Evolutionary conservation across 768 basidiomycete species (phyloP).

Genomic region (Termitomyces sp.): DNA sequence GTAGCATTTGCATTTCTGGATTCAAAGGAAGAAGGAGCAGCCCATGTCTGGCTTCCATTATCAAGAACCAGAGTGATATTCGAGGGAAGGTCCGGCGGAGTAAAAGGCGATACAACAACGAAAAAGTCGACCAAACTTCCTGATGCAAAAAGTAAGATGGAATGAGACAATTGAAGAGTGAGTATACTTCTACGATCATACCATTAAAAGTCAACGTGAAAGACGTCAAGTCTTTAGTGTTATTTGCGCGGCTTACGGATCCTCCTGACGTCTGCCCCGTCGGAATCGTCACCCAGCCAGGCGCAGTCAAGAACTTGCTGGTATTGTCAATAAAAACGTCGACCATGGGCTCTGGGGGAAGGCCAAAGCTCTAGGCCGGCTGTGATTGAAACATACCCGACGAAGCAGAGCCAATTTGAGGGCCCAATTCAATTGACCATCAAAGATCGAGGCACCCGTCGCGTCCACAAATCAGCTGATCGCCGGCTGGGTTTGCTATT

Average conservation of each 20-base stretch:
- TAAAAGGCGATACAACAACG: neutral
- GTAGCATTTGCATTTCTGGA: neutral
- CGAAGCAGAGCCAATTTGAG: too few species aligned
- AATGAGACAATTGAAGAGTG: neutral
- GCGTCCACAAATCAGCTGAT: too few species aligned
- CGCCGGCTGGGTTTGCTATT: too few species aligned
- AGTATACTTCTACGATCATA: neutral
- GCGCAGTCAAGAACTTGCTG: neutral
- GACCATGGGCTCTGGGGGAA: neutral
- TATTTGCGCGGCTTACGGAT: neutral
- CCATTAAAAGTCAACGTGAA: neutral
- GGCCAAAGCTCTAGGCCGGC: neutral
- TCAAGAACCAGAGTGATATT: neutral
- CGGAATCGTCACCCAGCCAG: neutral
- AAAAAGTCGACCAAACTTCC: neutral
- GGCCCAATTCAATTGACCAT: too few species aligned
- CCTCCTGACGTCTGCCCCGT: neutral
- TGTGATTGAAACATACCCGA: neutral
- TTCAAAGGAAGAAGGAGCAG: neutral
- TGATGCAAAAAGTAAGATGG: neutral
- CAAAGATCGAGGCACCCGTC: too few species aligned
- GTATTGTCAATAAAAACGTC: neutral
- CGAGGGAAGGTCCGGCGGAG: neutral
- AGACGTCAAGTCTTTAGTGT: neutral
- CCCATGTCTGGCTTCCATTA: neutral